Conservation (phyloP, 257 asterid species). For the Cinchona pubescens region DNA sequence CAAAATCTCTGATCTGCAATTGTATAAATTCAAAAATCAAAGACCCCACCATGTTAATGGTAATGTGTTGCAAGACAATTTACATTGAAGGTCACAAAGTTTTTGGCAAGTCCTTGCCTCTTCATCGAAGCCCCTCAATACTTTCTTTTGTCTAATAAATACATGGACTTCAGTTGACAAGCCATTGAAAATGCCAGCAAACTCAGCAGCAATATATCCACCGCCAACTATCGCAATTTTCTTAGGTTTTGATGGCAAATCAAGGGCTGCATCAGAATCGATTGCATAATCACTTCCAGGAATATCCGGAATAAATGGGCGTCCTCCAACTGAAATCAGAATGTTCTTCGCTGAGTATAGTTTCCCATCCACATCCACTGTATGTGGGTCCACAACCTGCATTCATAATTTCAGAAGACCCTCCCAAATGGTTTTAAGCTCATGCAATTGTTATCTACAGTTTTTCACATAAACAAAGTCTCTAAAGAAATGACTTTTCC, state of each 20-base stretch:
- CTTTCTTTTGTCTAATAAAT: constrained; percentile 85
- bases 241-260: constrained; percentile 74
- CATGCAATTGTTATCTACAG: not conserved
- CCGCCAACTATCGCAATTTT: constrained; percentile 97
- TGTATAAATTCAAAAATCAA: constrained; percentile 19
- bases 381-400: constrained; percentile 86
- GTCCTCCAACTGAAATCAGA: constrained; percentile 92
- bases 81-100: not conserved
- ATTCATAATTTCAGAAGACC: constrained; percentile 16
- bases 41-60: constrained; percentile 16
- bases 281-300: constrained; percentile 88
- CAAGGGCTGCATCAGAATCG: constrained; percentile 97
- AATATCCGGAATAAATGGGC: constrained; percentile 90
- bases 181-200: constrained; percentile 98
- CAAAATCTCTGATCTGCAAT: constrained; percentile 89
- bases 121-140: constrained; percentile 95
- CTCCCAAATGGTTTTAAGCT: constrained; percentile 6
- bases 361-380: constrained; percentile 86
- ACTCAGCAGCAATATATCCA: constrained; percentile 96
- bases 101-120: constrained; percentile 46
- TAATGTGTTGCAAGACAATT: not conserved
- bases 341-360: constrained; percentile 84
- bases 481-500: not conserved
- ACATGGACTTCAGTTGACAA: constrained; percentile 81
- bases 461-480: constrained; percentile 4